These are phyloP conservation scores for Vigna angularis DNA, from an alignment of 306 rosid genomes.

Conservation along the genomic window DNA sequence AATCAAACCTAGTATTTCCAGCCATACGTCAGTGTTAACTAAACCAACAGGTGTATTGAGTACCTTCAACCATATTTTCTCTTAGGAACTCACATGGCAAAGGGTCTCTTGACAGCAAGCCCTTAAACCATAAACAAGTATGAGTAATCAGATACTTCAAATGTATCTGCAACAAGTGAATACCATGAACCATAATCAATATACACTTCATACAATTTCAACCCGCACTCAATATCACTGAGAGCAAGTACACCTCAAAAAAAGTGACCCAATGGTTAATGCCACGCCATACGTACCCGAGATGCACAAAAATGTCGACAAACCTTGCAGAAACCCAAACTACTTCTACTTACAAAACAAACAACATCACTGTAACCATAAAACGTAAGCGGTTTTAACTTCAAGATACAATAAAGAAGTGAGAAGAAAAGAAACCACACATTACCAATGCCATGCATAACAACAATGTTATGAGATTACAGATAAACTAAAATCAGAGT, in stretches of 20 bases:
- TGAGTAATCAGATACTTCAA: slow-evolving; percentile 26
- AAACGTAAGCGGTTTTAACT: not conserved
- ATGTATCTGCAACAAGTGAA: slow-evolving; percentile 50
- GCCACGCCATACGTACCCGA: slow-evolving; percentile 6
- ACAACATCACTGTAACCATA: not conserved
- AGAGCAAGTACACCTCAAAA: slow-evolving; percentile 21
- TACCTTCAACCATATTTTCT: slow-evolving; percentile 40
- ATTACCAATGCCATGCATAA: not conserved
- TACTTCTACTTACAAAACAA: slow-evolving; percentile 22
- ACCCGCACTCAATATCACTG: slow-evolving; percentile 15
- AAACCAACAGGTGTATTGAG: slow-evolving; percentile 43
- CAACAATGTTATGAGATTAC: not conserved
- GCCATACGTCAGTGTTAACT: slow-evolving; percentile 64
- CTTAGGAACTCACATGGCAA: slow-evolving; percentile 35
- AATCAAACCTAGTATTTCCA: slow-evolving; percentile 69
- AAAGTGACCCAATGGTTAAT: slow-evolving; percentile 12
- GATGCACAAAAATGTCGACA: slow-evolving; percentile 24
- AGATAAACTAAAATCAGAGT: not conserved
- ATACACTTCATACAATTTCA: slow-evolving; percentile 17
- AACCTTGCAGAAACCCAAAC: slow-evolving; percentile 16
- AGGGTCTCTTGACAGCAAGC: slow-evolving; percentile 37
- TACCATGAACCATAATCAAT: slow-evolving; percentile 43
- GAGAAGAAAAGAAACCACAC: not conserved
- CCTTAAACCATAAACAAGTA: slow-evolving; percentile 52
- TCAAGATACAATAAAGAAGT: not conserved